Evolutionary conservation across 352 stramenopile species (phyloP).

Genomic region (Hyaloperonospora brassicae): DNA sequence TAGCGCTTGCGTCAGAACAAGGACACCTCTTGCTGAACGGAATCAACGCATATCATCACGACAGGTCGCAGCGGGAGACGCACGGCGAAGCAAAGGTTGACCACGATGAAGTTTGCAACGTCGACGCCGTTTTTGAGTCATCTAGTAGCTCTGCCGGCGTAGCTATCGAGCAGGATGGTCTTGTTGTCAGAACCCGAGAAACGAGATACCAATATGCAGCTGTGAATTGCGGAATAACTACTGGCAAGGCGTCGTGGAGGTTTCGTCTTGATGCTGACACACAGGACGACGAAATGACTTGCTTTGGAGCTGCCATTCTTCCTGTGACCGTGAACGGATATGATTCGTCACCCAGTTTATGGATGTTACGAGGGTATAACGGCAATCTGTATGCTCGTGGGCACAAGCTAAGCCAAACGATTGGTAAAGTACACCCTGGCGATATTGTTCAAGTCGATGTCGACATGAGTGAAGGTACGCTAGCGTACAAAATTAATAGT

Average conservation of each 20-base stretch:
- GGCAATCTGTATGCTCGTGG: constrained; percentile 86
- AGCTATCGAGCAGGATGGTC: constrained; percentile 64
- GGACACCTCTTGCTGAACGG: constrained; percentile 32
- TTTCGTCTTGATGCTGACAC: constrained; percentile 86
- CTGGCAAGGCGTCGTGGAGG: constrained; percentile 77
- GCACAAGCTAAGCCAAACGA: constrained; percentile 76
- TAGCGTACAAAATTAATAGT: constrained; percentile 87
- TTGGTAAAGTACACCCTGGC: constrained; percentile 84
- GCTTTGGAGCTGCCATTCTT: constrained; percentile 85
- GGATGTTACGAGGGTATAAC: constrained; percentile 90
- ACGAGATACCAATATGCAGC: constrained; percentile 85
- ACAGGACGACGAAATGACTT: constrained; percentile 88
- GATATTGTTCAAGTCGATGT: constrained; percentile 85
- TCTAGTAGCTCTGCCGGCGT: constrained; percentile 73
- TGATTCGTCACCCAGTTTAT: constrained; percentile 85
- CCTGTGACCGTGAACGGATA: constrained; percentile 85
- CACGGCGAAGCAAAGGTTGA: constrained; percentile 36
- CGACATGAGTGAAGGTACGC: constrained; percentile 80
- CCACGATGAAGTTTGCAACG: constrained; percentile 53
- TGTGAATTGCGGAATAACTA: constrained; percentile 68
- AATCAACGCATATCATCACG: constrained; percentile 39
- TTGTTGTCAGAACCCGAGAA: constrained; percentile 70
- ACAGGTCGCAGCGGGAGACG: constrained; percentile 31
- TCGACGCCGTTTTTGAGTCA: constrained; percentile 70
- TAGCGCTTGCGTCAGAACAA: constrained; percentile 42